Evolutionary conservation across 306 rosid genomes (phyloP).

Genomic region (Betula pendula): DNA sequence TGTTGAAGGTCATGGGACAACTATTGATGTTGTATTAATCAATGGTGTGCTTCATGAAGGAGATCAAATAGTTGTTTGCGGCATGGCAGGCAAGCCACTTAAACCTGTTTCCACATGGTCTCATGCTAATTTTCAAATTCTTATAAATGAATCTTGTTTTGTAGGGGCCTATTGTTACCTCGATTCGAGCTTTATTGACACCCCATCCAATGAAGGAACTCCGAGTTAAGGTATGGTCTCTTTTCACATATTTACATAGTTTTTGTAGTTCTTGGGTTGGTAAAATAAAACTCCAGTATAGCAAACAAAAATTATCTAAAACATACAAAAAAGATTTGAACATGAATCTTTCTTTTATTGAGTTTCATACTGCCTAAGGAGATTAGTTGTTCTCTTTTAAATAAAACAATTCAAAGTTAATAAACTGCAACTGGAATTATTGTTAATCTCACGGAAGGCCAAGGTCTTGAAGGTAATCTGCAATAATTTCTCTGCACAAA

Average conservation of each 20-base stretch:
- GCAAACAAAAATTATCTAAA: neutral
- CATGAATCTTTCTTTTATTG: neutral
- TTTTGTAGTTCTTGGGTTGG: constrained; percentile 10
- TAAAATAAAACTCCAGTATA: neutral
- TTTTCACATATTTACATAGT: constrained; percentile 4
- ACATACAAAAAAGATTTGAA: neutral
- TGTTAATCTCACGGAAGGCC: neutral
- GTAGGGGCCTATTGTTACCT: constrained; percentile 83
- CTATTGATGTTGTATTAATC: constrained; percentile 91
- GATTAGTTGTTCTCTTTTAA: neutral
- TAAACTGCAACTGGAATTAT: neutral
- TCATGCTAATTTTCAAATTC: neutral
- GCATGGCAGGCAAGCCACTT: constrained; percentile 81
- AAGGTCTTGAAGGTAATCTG: neutral
- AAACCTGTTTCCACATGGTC: constrained; percentile 14
- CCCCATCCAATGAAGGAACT: constrained; percentile 99
- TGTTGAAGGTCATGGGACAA: too few relatives aligned
- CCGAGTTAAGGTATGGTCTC: constrained; percentile 71
- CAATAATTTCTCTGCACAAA: too few relatives aligned
- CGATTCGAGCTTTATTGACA: constrained; percentile 88
- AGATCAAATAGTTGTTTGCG: constrained; percentile 93
- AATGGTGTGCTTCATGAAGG: constrained; percentile 98
- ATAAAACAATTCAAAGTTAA: neutral
- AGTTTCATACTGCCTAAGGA: constrained; percentile 2
- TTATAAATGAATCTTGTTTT: constrained; percentile 25